phyloP scores from a whole-genome alignment of 257 asterid species.

The Henckelia pumila region DNA sequence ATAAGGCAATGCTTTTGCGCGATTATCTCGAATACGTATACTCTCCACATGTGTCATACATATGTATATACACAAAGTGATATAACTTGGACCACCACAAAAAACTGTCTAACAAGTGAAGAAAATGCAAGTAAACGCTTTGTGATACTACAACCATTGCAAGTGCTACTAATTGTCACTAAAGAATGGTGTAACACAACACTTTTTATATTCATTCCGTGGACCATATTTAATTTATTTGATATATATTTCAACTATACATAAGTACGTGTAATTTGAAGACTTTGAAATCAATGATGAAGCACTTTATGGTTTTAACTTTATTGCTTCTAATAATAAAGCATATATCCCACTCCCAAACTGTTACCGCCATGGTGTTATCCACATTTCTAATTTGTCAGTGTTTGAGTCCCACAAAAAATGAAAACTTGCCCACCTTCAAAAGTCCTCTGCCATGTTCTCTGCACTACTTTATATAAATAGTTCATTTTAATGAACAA shows the following conservation, averaged over 20 bases:
- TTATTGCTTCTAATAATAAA: conserved; percentile 34
- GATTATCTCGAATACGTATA: background rate
- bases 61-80: background rate
- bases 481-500: conserved; percentile 30
- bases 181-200: conserved; percentile 11
- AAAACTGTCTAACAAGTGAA: conserved; percentile 15
- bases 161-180: conserved; percentile 24
- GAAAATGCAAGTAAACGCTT: conserved; percentile 18
- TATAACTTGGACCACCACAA: conserved; percentile 21
- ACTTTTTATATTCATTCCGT: conserved; percentile 1
- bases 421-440: conserved; percentile 36
- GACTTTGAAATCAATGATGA: conserved; percentile 32
- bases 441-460: conserved; percentile 37
- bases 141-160: conserved; percentile 18
- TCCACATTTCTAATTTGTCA: conserved; percentile 40
- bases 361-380: conserved; percentile 32
- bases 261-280: conserved; percentile 20
- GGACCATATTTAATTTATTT: conserved; percentile 16
- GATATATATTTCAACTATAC: background rate
- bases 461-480: conserved; percentile 30
- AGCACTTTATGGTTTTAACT: conserved; percentile 32
- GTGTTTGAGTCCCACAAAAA: conserved; percentile 47
- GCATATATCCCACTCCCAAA: conserved; percentile 26
- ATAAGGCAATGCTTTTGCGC: background rate
- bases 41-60: background rate